Conservation (phyloP, 2,329 filamentous ascomycete species). For the Fusarium stilboides region DNA sequence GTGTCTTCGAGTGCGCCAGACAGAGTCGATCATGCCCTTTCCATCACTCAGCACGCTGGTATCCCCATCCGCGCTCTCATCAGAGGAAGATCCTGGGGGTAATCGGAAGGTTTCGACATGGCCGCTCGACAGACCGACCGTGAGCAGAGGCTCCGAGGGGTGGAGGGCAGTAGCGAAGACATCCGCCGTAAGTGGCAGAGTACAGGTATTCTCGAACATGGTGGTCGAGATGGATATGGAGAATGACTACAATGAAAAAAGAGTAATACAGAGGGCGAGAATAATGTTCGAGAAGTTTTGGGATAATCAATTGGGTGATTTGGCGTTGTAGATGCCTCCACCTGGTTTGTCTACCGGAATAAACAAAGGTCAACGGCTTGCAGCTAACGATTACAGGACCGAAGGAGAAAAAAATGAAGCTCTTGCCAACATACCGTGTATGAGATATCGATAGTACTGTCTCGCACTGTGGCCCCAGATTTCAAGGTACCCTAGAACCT, state of each 20-base stretch:
- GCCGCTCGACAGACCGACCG: conserved; percentile 86
- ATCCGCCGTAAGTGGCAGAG: conserved; percentile 86
- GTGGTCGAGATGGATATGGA: not conserved
- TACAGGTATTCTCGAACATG: conserved; percentile 95
- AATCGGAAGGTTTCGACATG: conserved; percentile 89
- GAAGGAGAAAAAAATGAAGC: conserved; percentile 19
- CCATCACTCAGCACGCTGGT: conserved; percentile 71
- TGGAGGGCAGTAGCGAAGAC: conserved; percentile 92
- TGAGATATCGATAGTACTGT: not conserved
- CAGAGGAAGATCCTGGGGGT: conserved; percentile 66
- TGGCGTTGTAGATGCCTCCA: not conserved
- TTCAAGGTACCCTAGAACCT: not conserved
- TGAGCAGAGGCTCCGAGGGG: conserved; percentile 85
- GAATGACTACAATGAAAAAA: not conserved
- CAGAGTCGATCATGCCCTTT: conserved; percentile 82
- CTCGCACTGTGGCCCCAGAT: not conserved
- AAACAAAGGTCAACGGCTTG: not conserved
- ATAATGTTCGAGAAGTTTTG: not conserved
- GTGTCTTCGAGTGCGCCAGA: conserved; percentile 90
- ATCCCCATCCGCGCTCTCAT: conserved; percentile 66
- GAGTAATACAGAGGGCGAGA: not conserved
- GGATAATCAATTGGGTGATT: not conserved
- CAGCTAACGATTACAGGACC: not conserved
- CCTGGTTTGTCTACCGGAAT: not conserved
- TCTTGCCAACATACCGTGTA: not conserved